Evolutionary conservation across 2,329 filamentous ascomycete genomes (phyloP).

Genomic region (Ceratocystis albifundus): DNA sequence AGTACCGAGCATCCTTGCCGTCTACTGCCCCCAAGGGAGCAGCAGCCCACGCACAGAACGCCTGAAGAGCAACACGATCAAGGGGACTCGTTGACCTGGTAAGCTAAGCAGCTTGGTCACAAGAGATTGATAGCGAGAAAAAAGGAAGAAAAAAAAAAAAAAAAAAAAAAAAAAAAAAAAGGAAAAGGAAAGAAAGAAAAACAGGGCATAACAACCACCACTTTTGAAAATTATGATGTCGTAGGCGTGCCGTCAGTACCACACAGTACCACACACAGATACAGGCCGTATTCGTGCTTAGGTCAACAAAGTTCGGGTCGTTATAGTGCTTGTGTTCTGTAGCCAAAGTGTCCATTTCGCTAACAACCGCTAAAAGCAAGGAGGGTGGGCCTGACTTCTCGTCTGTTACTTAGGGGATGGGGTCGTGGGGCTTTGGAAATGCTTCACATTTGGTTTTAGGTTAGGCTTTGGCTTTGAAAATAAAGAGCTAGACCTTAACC

Average conservation of each 20-base stretch:
- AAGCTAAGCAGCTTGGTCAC: not conserved
- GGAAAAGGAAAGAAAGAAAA: too few species aligned
- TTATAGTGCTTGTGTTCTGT: constrained; percentile 12
- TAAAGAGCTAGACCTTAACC: not conserved
- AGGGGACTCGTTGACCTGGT: not conserved
- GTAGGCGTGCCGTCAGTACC: not conserved
- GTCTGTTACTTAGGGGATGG: too few species aligned
- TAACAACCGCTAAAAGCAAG: too few species aligned
- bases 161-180: not conserved
- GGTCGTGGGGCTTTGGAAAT: too few species aligned
- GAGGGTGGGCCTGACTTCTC: too few species aligned
- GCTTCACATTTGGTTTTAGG: too few species aligned
- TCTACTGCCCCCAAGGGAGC: not conserved
- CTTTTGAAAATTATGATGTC: not conserved
- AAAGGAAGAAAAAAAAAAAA: not conserved
- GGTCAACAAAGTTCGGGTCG: not conserved
- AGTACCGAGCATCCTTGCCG: constrained; percentile 4
- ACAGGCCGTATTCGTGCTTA: not conserved
- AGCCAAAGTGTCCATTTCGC: not conserved
- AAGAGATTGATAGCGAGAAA: not conserved
- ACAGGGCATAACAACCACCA: not conserved
- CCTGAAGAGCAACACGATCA: not conserved
- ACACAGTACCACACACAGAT: too few species aligned
- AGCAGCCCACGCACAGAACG: not conserved
- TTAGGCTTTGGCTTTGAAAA: not conserved